These are phyloP conservation scores for Kwoniella newhampshirensis DNA, from an alignment of 768 basidiomycete genomes.

Conservation along the genomic window DNA sequence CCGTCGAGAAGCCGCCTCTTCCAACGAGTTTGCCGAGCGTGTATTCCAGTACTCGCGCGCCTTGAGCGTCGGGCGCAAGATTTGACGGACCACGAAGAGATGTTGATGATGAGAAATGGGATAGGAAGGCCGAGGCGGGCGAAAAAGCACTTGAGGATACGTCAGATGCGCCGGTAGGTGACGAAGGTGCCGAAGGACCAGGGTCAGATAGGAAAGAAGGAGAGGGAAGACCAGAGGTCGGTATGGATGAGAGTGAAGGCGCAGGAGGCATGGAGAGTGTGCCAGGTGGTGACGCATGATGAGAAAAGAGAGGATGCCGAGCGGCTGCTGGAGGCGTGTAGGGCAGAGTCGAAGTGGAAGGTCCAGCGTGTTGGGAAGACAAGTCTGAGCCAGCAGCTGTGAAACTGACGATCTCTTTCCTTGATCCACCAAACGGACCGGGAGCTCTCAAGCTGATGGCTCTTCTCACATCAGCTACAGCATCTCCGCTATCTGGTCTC, in stretches of 20 bases:
- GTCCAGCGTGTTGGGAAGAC: conserved; percentile 9
- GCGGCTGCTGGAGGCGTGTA: conserved; percentile 42
- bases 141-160: conserved; percentile 43
- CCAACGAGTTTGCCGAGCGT: conserved; percentile 74
- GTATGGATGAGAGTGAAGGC: conserved; percentile 4
- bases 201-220: conserved; percentile 32
- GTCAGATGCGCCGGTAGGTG: conserved; percentile 28
- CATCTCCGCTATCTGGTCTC: not conserved
- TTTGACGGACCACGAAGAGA: conserved; percentile 25
- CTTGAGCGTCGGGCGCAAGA: conserved; percentile 62
- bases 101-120: conserved; percentile 40
- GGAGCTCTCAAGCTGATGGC: conserved; percentile 21
- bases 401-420: conserved; percentile 26
- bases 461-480: conserved; percentile 12
- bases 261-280: not conserved
- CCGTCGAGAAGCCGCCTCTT: conserved; percentile 76
- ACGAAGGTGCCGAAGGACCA: conserved; percentile 35
- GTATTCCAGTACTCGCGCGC: conserved; percentile 68
- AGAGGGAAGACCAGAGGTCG: conserved; percentile 7
- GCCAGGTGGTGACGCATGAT: conserved; percentile 36
- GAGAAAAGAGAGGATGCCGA: conserved; percentile 46
- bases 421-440: conserved; percentile 17
- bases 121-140: conserved; percentile 52
- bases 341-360: not conserved
- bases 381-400: conserved; percentile 33